These are phyloP conservation scores for Tephrocybe sp. DNA, from an alignment of 768 basidiomycete genomes.

Conservation along the genomic window DNA sequence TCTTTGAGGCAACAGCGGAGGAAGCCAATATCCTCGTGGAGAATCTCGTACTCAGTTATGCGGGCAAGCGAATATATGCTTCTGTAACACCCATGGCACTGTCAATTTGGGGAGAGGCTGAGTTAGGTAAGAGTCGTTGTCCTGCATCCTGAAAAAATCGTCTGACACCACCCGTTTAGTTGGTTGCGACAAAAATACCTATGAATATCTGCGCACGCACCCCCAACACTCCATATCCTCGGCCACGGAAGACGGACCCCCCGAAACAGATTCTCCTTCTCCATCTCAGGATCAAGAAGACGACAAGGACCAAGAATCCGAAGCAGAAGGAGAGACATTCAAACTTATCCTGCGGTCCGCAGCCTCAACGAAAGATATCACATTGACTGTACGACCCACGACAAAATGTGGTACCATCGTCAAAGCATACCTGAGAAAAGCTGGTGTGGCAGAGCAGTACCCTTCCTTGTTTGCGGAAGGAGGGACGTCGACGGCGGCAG, in stretches of 20 bases:
- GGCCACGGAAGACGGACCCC: conserved; percentile 4
- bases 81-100: conserved; percentile 67
- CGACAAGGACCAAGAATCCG: conserved; percentile 36
- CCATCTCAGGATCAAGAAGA: conserved; percentile 11
- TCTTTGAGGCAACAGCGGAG: conserved; percentile 69
- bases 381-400: conserved; percentile 67
- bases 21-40: conserved; percentile 47
- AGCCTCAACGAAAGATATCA: conserved; percentile 47
- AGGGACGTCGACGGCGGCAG: conserved; percentile 16
- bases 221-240: conserved; percentile 12
- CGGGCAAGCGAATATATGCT: conserved; percentile 62
- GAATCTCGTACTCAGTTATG: conserved; percentile 58
- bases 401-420: conserved; percentile 78
- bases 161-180: conserved; percentile 35
- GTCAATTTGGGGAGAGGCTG: conserved; percentile 64
- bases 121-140: conserved; percentile 46
- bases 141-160: not conserved
- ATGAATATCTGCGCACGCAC: conserved; percentile 53
- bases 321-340: conserved; percentile 53
- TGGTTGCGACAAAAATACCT: conserved; percentile 62
- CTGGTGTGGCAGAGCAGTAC: conserved; percentile 57
- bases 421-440: conserved; percentile 69
- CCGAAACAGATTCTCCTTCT: conserved; percentile 18
- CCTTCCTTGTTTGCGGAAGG: conserved; percentile 28
- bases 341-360: conserved; percentile 65